Base-by-base conservation (phyloP, 2,329 filamentous ascomycete species). In the Beauveria varroae region DNA sequence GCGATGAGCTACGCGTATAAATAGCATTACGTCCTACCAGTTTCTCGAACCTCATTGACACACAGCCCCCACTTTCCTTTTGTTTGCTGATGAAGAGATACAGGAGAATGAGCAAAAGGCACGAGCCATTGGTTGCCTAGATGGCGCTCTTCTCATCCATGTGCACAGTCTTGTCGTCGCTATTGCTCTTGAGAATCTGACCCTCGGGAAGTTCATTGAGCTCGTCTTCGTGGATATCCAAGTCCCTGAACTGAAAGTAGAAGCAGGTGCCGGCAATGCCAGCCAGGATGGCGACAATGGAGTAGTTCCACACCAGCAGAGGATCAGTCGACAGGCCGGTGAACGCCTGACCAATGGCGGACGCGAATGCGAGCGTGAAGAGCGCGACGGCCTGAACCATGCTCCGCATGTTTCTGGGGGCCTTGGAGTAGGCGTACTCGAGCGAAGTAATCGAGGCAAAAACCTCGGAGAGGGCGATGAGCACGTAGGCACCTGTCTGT, bases 351-450 rank as follows among this genome's bases (percentile, higher is more conserved):
- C 86, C 86, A 26, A 91, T 76, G 44, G 88, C 87, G 46, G 85
- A 79, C 7, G 85, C 84, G 68, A 91, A 83, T 53, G 88, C 86
- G 43, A 81, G 85, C 76, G 84, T 87, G 75, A 91, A 88, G 57
- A 90, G 81, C 54, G 83, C 83, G 59, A 91, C 78, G 10, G 84
- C 83, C 66, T 81, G 80, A n/a, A 92, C 86, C 60, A 91, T 80
- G 28, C 85, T 87, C 6, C 87, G 81, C 88, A 92, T 92, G 75
- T 90, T 91, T 69, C 81, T 81, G 9, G 89, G 89, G 0, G 88
- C 87, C 72, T 91, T 91, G 68, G 87, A 87, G 74, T 86, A 91
- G 24, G 89, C 88, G 66, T 90, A 91, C 73, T 92, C 88, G 18
- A 90, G 80, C 14, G 81, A 84, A 1, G 79, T 82, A 65, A 81